Conservation (phyloP, 306 rosid genomes). For the Pterocarpus santalinus region DNA sequence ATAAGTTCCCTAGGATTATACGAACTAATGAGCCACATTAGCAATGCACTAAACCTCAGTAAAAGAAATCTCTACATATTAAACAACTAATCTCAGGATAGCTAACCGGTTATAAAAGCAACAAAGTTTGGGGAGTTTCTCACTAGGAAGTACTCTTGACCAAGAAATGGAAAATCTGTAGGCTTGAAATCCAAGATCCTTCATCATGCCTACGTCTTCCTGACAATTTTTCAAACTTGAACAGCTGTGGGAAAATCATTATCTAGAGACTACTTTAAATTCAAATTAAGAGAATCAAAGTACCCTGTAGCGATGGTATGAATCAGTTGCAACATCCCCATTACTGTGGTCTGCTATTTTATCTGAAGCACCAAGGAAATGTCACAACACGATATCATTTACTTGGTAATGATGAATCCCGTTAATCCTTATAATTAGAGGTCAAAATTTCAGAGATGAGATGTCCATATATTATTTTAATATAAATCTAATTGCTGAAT, state of each 20-base stretch:
- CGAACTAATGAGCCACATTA: background rate
- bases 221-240: slow-evolving; percentile 3
- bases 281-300: slow-evolving; percentile 15
- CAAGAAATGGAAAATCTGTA: slow-evolving; percentile 67
- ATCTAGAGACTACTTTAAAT: background rate
- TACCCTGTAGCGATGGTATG: slow-evolving; percentile 63
- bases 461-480: background rate
- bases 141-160: slow-evolving; percentile 63
- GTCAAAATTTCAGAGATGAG: background rate
- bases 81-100: background rate
- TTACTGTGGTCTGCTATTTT: slow-evolving; percentile 54
- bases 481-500: too few species aligned
- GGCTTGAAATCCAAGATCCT: slow-evolving; percentile 56
- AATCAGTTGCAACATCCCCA: slow-evolving; percentile 57
- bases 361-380: slow-evolving; percentile 40
- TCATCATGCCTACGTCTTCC: slow-evolving; percentile 60
- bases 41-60: background rate
- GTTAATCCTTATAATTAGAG: background rate
- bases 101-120: background rate
- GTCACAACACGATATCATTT: background rate
- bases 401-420: background rate
- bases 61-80: background rate
- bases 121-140: slow-evolving; percentile 38
- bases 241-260: background rate
- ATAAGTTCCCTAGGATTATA: background rate